phyloP scores from a whole-genome alignment of 352 stramenopile genomes.

The Blastocystis sp. region DNA sequence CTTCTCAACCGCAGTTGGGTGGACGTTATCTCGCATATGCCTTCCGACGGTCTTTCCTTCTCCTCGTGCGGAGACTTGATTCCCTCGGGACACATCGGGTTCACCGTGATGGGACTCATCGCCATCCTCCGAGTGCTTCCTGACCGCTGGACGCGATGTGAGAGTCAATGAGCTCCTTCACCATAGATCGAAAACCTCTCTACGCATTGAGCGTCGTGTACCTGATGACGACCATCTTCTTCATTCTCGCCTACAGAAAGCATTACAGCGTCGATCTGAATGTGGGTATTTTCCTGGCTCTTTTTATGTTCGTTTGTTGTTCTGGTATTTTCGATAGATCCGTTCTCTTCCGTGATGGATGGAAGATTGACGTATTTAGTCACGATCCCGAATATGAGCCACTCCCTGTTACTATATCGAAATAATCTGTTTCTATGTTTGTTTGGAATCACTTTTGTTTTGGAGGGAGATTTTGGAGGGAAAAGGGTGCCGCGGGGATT shows the following conservation, averaged over 20 bases:
- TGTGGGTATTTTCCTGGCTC: slow-evolving; percentile 26
- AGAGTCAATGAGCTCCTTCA: not conserved
- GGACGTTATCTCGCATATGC: slow-evolving; percentile 44
- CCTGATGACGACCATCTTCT: not conserved
- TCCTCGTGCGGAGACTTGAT: slow-evolving; percentile 45
- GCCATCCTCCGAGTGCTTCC: slow-evolving; percentile 24
- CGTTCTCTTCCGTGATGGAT: slow-evolving; percentile 30
- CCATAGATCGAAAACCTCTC: not conserved
- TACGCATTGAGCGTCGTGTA: slow-evolving; percentile 3
- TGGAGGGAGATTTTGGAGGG: not conserved
- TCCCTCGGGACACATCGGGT: slow-evolving; percentile 52
- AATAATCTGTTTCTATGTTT: not conserved
- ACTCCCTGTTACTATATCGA: not conserved
- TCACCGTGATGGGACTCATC: not conserved
- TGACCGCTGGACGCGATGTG: not conserved
- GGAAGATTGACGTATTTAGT: not conserved
- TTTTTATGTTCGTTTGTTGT: not conserved
- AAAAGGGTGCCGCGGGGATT: not conserved
- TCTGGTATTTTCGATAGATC: not conserved
- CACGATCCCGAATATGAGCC: not conserved
- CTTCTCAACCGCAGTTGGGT: slow-evolving; percentile 11
- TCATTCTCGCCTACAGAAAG: slow-evolving; percentile 49
- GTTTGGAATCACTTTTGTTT: not conserved
- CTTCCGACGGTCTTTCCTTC: slow-evolving; percentile 46
- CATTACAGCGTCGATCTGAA: slow-evolving; percentile 48